Base-by-base conservation (phyloP, 192 early-diverging fungal species). In the Tieghemiomyces parasiticus region DNA sequence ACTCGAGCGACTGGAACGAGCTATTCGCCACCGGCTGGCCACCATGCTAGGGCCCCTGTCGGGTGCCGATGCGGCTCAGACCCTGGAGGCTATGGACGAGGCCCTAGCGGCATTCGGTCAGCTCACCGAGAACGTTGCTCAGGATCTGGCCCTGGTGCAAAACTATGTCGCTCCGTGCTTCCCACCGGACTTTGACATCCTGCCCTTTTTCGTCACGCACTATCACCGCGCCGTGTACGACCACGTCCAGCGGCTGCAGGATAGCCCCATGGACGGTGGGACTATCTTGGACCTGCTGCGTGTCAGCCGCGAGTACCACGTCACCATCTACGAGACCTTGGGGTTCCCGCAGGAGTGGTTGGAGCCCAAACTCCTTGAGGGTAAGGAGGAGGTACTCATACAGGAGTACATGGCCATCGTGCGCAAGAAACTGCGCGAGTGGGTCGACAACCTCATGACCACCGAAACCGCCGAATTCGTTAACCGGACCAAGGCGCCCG, bases 181-280 rank as follows among this genome's bases (percentile, higher is more conserved):
- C 54, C 94, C 96, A 8, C 81, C 84, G 49, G 83, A 83, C 33
- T 97, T 91, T 78, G 90, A 86, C 61, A 89, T 96, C n/a, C 97
- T 97, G 69, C 87, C 89, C 42, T 85, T 91, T 61, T 95, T 87
- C 70, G 89, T 97, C 2, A 73, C 93, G 31, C 93, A 93, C 75
- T 99, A 95, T 67, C 96, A 99, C 71, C 84, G 84, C 49, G 80
- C 88, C 31, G 85, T 97, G 1, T 93, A 94, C 58, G 81, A 85
- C 28, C 75, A 84, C 60, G 74, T 89, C 20, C 82, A 90, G 67
- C 74, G 77, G 59, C 82, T 96, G 62, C 82, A 83, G 1, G 65
- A 74, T 0, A 72, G 68, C 0, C 72, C 71, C 22, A 82, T 95
- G 33, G 93, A 99, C 53, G 86, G 88, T n/a, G 89, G 84, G 16